phyloP scores from a whole-genome alignment of 768 basidiomycete species.

The Rhodotorula graminis region DNA sequence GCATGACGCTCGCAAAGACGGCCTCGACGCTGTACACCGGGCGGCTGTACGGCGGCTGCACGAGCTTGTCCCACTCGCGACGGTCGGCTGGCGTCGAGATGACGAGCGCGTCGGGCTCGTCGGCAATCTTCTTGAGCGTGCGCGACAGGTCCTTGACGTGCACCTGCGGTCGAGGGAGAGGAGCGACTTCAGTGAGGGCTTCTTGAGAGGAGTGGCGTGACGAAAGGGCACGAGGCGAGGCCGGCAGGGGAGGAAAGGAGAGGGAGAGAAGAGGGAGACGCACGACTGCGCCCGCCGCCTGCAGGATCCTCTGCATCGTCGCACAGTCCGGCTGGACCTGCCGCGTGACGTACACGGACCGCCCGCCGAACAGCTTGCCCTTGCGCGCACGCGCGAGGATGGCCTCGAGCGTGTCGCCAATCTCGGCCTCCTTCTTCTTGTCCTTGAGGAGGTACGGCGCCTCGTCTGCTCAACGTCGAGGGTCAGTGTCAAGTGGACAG shows the following conservation, averaged over 20 bases:
- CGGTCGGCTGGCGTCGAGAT: conserved; percentile 13
- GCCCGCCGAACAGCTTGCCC: conserved; percentile 60
- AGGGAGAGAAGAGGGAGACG: not conserved
- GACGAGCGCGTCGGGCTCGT: conserved; percentile 12
- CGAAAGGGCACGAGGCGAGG: no score
- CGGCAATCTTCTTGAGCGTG: conserved; percentile 15
- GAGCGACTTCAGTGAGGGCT: not conserved
- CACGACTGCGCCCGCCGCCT: conserved; percentile 68
- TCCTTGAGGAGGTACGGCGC: conserved; percentile 61
- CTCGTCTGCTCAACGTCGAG: conserved; percentile 55
- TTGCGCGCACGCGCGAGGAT: conserved; percentile 60
- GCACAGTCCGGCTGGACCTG: conserved; percentile 59
- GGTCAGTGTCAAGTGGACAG: no score
- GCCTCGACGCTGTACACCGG: conserved; percentile 32
- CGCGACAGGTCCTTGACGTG: conserved; percentile 4
- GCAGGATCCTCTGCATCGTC: conserved; percentile 61
- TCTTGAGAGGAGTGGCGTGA: no score
- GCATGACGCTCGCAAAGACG: conserved; percentile 14
- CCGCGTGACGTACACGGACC: conserved; percentile 70
- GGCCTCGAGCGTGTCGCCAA: conserved; percentile 60
- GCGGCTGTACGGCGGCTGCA: not conserved
- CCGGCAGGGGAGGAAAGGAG: no score
- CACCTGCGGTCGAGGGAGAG: not conserved
- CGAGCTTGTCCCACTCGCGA: conserved; percentile 22
- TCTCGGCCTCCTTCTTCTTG: conserved; percentile 60